Conservation (phyloP, 306 rosid species). For the Hippophae tibetana region DNA sequence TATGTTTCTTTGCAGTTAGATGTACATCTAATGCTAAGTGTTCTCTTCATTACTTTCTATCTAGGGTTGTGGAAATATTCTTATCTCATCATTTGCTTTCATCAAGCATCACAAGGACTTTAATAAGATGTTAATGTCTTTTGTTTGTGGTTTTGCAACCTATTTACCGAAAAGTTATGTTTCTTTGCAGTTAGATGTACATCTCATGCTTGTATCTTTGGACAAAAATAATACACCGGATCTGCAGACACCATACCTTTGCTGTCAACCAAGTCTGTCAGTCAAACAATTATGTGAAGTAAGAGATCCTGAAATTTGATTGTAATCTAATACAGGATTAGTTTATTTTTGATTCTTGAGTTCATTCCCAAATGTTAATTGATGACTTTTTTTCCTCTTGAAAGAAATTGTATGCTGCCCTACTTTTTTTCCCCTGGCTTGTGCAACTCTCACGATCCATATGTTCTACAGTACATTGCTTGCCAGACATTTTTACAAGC, state of each 20-base stretch:
- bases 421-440: neutral
- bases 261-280: conserved; percentile 72
- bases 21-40: no score
- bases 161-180: conserved; percentile 5
- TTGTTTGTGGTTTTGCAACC: neutral
- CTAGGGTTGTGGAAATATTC: neutral
- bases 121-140: neutral
- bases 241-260: conserved; percentile 72
- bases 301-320: conserved; percentile 24
- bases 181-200: conserved; percentile 61
- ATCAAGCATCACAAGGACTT: conserved; percentile 3
- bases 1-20: neutral
- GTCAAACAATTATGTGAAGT: conserved; percentile 67
- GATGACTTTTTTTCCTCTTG: neutral
- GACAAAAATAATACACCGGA: conserved; percentile 47
- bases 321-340: neutral
- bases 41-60: neutral
- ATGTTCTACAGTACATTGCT: conserved; percentile 52
- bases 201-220: conserved; percentile 66
- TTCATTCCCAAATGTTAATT: neutral
- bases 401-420: neutral
- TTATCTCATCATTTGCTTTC: conserved; percentile 6
- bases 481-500: conserved; percentile 42
- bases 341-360: neutral
- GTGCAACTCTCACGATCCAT: neutral